Conservation (phyloP, 2,329 filamentous ascomycete genomes). For the Fusarium torulosum region DNA sequence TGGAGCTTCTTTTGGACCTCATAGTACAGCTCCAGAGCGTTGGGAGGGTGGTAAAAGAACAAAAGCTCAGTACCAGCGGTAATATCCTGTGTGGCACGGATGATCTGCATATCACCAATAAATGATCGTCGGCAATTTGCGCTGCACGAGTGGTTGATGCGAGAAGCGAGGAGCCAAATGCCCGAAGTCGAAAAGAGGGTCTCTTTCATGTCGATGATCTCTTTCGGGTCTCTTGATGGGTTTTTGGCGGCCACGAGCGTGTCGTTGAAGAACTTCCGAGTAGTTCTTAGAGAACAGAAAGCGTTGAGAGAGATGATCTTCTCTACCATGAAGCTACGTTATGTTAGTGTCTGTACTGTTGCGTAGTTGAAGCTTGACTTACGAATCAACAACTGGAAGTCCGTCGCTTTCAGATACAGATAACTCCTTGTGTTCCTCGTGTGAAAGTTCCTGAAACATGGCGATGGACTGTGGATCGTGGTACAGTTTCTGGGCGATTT, state of each 20-base stretch:
- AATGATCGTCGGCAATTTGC: constrained; percentile 13
- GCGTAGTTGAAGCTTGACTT: background rate
- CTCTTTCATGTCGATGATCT: too few relatives aligned
- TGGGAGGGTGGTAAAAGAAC: background rate
- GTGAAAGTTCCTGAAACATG: constrained; percentile 2
- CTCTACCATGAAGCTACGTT: constrained; percentile 3
- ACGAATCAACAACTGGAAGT: constrained; percentile 2
- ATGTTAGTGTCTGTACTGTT: background rate
- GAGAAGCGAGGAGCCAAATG: constrained; percentile 5
- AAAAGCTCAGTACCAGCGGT: background rate
- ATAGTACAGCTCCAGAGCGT: constrained; percentile 4
- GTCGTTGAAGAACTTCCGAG: background rate
- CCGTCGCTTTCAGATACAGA: constrained; percentile 4
- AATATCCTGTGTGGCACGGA: constrained; percentile 5
- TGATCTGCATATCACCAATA: constrained; percentile 11
- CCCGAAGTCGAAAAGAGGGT: background rate
- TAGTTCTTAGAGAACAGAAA: constrained; percentile 10
- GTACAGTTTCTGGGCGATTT: constrained; percentile 1
- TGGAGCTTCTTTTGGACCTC: constrained; percentile 1
- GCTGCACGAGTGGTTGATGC: constrained; percentile 11
- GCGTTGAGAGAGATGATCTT: background rate
- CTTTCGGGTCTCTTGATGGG: background rate
- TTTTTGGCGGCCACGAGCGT: background rate
- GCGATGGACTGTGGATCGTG: background rate
- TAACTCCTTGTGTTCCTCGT: background rate